Base-by-base conservation (phyloP, 768 basidiomycete species). In the Panus rudis region DNA sequence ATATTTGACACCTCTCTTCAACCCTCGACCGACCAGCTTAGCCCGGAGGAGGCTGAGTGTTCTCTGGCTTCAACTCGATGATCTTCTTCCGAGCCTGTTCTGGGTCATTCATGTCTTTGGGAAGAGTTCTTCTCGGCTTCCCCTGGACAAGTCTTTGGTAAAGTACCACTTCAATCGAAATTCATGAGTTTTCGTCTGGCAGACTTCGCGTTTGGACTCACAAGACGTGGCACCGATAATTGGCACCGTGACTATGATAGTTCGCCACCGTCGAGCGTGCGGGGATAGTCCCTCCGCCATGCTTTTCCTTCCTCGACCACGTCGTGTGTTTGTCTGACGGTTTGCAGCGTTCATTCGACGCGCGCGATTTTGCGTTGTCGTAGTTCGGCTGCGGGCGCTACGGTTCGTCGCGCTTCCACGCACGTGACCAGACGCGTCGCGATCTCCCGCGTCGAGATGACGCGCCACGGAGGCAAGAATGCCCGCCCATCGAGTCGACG, bases 171-270 rank as follows among this genome's bases (percentile, higher is more conserved):
- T 50, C 22, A 39, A 35, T 10, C 11, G 16, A 19, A n/a, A 3
- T 12, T 2, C 13, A 20, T 19, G 4, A 27, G 7, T 8, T 26
- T 5, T n/a, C 17, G 35, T 22, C 16, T 28, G 20, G 23, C 37
- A 30, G 23, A 39, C 42, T 21, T 27, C 22, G 37, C 37, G 33
- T 19, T 12, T 31, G 6, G 10, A 68, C 78, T 47, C 43, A 86
- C 84, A 72, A 38, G 79, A 74, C 11, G 76, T 76, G 4, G 73
- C 81, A 21, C 71, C 78, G 39, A 84, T 78, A 33, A 86, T 71
- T 3, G 84, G 84, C 11, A 79, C 50, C 0, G 81, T 69, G 30
- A 81, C 65, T 32, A 86, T 79, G 46, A 86, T 73, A 21, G 69
- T 74, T 17, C 70, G 70, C 40, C 71, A 58, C 47, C 66, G 62